Conservation (phyloP, 208 protist species). For the Crithidia fasciculata region DNA sequence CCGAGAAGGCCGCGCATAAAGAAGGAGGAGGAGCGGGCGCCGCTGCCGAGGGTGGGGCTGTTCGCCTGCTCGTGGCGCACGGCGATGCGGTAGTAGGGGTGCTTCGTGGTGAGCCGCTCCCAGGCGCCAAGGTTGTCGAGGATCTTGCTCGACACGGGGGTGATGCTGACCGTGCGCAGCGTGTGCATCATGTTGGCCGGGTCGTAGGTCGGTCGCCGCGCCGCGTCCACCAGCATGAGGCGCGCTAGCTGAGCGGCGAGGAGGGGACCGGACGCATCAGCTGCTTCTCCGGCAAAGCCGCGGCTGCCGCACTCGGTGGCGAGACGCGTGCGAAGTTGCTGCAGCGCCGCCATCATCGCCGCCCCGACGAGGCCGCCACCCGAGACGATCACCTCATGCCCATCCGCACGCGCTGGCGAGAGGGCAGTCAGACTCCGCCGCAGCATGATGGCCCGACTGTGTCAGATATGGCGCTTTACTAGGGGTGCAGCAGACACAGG, state of each 20-base stretch:
- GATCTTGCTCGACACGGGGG: conserved; percentile 83
- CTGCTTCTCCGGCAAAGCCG: background rate
- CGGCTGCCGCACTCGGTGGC: background rate
- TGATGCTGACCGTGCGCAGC: conserved; percentile 83
- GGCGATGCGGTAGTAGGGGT: conserved; percentile 88
- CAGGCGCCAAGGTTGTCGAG: conserved; percentile 81
- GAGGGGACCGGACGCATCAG: background rate
- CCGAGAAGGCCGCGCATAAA: conserved; percentile 61
- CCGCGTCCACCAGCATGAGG: conserved; percentile 70
- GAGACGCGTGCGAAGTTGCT: conserved; percentile 67
- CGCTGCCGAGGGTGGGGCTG: conserved; percentile 48
- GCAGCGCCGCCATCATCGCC: conserved; percentile 72
- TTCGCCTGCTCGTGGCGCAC: conserved; percentile 85
- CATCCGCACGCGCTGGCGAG: background rate
- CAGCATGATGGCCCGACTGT: conserved; percentile 11
- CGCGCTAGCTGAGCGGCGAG: conserved; percentile 44
- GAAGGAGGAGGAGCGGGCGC: conserved; percentile 52
- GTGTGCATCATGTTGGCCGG: conserved; percentile 68
- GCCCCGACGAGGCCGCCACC: conserved; percentile 83
- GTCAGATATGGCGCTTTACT: too few relatives aligned
- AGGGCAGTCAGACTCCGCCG: conserved; percentile 4
- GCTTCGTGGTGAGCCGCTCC: conserved; percentile 73
- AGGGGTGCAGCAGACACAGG: too few relatives aligned
- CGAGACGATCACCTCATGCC: conserved; percentile 72
- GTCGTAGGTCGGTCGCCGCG: conserved; percentile 54